Evolutionary conservation across 306 rosid genomes (phyloP).

Genomic region (Begonia loranthoides): DNA sequence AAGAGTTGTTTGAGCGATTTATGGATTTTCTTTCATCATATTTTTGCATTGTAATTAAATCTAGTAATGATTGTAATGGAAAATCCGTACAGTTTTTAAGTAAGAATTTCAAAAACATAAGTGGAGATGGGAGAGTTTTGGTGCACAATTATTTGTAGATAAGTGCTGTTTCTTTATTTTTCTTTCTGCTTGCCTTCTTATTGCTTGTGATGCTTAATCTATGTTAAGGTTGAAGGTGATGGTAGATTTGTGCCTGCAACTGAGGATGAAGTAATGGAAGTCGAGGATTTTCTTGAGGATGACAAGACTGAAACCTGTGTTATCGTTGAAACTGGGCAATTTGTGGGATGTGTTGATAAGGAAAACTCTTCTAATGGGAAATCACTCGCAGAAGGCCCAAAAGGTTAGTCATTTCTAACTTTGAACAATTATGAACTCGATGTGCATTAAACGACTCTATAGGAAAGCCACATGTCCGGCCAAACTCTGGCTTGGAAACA

Average conservation of each 20-base stretch:
- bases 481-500: no score
- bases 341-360: slow-evolving; percentile 39
- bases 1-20: no score
- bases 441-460: no score
- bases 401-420: slow-evolving; percentile 40
- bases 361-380: slow-evolving; percentile 51
- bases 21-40: no score
- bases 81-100: no score
- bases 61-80: no score
- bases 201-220: slow-evolving; percentile 13
- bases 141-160: no score
- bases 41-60: no score
- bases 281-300: slow-evolving; percentile 70
- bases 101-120: no score
- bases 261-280: slow-evolving; percentile 89
- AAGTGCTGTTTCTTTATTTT: not conserved
- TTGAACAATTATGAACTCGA: not conserved
- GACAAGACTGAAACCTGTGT: slow-evolving; percentile 56
- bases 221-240: slow-evolving; percentile 82
- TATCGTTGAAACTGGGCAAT: slow-evolving; percentile 36
- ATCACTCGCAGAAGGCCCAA: slow-evolving; percentile 53
- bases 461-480: no score
- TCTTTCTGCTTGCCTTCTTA: not conserved
- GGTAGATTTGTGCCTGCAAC: slow-evolving; percentile 98
- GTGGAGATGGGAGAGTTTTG: no score